Evolutionary conservation across 345 rosid species (phyloP), one percentile per base, ranked within the genome.

Genomic region (Salix koriyanagi): DNA sequence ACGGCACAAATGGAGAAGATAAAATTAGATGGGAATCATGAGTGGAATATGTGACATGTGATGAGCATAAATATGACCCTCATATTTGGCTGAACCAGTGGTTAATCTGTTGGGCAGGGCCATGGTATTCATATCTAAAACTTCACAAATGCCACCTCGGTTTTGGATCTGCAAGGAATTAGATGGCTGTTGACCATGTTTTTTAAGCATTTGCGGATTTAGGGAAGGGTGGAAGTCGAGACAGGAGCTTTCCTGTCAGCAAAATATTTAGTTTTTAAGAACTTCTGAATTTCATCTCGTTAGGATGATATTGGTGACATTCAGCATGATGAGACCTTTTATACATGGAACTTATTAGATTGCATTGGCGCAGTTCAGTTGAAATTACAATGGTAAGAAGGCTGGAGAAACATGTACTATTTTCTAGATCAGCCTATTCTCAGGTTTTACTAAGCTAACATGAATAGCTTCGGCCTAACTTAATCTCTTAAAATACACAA

Each of bases 351-450:
- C 44, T 56, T 75, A 32, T 56, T 75, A 32, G 70, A 50, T 54
- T 65, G 62, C 74, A 67, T 61, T 23, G 52, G 48, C 71, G 61
- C 9, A 23, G 76, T 67, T 72, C 25, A 13, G 41, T 16, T 18
- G 26, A 71, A 62, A 52, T 50, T 65, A 70, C 76, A 73, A 72
- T 11, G 69, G 9, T 58, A 61, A 41, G 42, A 76, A 54, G 28
- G 77, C 82, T 56, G 77, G 42, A 4, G 56, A 75, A 56, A 41
- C 81, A 81, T 81, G 80, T 83, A 81, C 83, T 76, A 37, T 52
- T 58, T n/a, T 54, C 78, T 70, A 71, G 72, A 80, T 77, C 72
- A 68, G 76, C 67, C 74, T 82, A 69, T 73, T 74, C 74, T 76
- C 78, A 69, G 66, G 25, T 37, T 76, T 56, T 62, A 54, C 80